Evolutionary conservation across 2,329 filamentous ascomycete species (phyloP).

Genomic region (Xylaria sp.): DNA sequence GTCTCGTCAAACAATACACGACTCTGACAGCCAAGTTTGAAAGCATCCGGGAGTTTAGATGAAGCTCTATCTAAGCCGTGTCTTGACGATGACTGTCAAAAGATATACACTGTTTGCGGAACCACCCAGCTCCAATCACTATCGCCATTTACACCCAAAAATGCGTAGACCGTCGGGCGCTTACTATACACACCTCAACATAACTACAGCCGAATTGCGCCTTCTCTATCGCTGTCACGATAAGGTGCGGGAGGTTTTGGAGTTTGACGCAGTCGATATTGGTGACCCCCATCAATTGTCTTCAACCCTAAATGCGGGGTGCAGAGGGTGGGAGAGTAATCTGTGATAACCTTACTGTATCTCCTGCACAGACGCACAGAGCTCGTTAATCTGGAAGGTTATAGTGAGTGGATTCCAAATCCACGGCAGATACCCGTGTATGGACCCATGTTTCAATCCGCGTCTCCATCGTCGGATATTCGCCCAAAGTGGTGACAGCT

Average conservation of each 20-base stretch:
- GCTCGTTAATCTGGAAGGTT: constrained; percentile 17
- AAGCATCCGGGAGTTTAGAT: not conserved
- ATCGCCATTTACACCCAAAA: not conserved
- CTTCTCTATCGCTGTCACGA: not conserved
- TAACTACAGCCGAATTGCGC: not conserved
- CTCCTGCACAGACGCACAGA: constrained; percentile 9
- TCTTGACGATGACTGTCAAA: not conserved
- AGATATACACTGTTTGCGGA: not conserved
- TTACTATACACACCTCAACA: constrained; percentile 1
- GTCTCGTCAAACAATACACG: not conserved
- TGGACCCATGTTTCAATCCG: too few relatives aligned
- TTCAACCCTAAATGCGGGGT: constrained; percentile 11
- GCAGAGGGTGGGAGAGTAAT: not conserved
- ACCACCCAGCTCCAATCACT: not conserved
- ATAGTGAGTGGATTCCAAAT: constrained; percentile 8
- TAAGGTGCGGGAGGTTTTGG: not conserved
- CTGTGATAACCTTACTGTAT: constrained; percentile 21
- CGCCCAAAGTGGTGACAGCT: not conserved
- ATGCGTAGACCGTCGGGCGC: not conserved
- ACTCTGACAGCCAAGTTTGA: not conserved
- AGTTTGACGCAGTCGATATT: not conserved
- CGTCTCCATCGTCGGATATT: not conserved
- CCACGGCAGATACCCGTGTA: constrained; percentile 3
- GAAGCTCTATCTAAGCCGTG: not conserved
- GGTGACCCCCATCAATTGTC: not conserved